Evolutionary conservation across 768 basidiomycete genomes (phyloP).

Genomic region (Kondoa subrosea): DNA sequence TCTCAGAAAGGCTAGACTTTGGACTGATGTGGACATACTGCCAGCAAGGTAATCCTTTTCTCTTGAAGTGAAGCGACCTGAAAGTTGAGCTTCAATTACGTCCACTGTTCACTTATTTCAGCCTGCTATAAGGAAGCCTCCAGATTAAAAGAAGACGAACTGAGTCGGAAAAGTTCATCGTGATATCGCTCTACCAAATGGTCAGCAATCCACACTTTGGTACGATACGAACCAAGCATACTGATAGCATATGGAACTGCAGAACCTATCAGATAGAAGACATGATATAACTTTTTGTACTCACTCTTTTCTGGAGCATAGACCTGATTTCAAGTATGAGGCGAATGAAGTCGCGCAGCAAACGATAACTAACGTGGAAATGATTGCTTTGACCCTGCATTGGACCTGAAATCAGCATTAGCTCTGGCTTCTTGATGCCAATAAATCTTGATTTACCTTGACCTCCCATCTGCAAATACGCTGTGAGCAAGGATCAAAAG

Average conservation of each 20-base stretch:
- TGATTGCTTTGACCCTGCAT: not conserved
- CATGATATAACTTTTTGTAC: not conserved
- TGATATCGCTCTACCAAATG: not conserved
- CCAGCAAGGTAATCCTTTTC: not conserved
- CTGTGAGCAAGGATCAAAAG: no score
- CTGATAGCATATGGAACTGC: not conserved
- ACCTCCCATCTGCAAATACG: not conserved
- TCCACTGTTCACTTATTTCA: no score
- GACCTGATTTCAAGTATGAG: no score
- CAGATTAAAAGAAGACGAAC: no score
- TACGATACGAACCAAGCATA: not conserved
- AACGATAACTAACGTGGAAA: not conserved
- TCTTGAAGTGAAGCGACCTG: not conserved
- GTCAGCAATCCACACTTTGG: not conserved
- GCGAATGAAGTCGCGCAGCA: no score
- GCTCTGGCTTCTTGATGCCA: not conserved
- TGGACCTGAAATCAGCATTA: not conserved
- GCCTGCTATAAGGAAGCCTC: no score
- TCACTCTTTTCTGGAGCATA: not conserved
- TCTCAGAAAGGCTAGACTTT: no score
- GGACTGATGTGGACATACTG: no score
- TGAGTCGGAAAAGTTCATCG: not conserved
- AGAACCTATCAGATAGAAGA: not conserved
- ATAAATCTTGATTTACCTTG: not conserved
- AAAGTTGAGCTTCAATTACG: not conserved